These are phyloP conservation scores for Solanum chiquidenum DNA, from an alignment of 257 asterid genomes.

Conservation along the genomic window DNA sequence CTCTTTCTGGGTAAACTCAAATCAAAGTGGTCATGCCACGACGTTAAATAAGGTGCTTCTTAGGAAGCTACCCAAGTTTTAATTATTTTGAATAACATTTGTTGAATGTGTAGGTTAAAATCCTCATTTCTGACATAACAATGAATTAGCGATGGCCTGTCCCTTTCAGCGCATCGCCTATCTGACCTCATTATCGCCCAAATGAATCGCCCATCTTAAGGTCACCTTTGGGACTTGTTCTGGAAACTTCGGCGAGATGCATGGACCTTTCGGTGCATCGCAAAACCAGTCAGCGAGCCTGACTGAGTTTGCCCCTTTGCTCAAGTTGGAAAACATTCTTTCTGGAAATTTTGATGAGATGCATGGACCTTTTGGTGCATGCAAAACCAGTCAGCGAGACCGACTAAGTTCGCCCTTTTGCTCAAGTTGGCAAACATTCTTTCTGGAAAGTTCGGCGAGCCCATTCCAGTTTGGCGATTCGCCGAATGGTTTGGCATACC, in stretches of 20 bases:
- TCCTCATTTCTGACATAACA: not conserved
- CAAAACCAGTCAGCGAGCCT: fast-evolving
- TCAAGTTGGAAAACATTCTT: not conserved
- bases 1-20: no score
- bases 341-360: no score
- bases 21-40: no score
- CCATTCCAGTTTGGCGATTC: no score
- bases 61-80: no score
- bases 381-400: fast-evolving
- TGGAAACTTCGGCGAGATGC: not conserved
- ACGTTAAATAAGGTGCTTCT: no score
- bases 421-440: not conserved
- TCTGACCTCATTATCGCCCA: not conserved
- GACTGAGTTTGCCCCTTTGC: not conserved
- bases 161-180: not conserved
- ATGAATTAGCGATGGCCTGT: not conserved
- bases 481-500: no score
- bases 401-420: not conserved
- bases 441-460: not conserved
- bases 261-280: not conserved
- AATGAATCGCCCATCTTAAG: no score
- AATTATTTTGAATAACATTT: no score
- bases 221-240: not conserved
- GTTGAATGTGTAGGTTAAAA: not conserved
- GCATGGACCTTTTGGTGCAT: not conserved